Evolutionary conservation across 1,284 basidiomycete species (phyloP).

Genomic region (Butyriboletus pseudospeciosus): DNA sequence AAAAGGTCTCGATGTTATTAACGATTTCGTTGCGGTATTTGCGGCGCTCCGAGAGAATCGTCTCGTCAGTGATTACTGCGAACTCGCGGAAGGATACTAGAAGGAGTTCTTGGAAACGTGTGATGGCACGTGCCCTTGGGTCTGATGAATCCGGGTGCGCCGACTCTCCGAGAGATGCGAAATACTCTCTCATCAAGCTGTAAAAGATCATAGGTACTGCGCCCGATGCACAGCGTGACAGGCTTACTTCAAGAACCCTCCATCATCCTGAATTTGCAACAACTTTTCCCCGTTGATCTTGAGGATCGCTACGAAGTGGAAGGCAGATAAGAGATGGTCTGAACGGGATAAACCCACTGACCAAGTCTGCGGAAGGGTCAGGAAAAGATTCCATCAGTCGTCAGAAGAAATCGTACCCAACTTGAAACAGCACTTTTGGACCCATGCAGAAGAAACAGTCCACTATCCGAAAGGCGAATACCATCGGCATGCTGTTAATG

Average conservation of each 20-base stretch:
- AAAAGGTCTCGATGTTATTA: conserved; percentile 91
- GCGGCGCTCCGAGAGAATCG: conserved; percentile 83
- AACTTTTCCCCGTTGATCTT: conserved; percentile 98
- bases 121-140: conserved; percentile 89
- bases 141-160: conserved; percentile 90
- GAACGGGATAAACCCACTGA: conserved; percentile 28
- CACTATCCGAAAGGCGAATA: conserved; percentile 97
- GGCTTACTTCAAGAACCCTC: conserved; percentile 87
- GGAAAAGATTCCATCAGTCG: background rate
- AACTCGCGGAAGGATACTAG: conserved; percentile 98
- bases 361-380: conserved; percentile 37
- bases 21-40: conserved; percentile 89
- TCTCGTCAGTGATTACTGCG: conserved; percentile 93
- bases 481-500: conserved; percentile 99
- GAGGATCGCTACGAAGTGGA: conserved; percentile 67
- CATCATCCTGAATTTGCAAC: conserved; percentile 95
- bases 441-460: conserved; percentile 99
- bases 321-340: conserved; percentile 5
- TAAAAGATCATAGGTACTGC: background rate
- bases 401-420: conserved; percentile 60
- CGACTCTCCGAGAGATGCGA: conserved; percentile 88
- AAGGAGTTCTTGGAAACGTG: conserved; percentile 95
- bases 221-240: background rate
- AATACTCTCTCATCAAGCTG: conserved; percentile 92
- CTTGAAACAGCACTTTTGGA: conserved; percentile 96